Evolutionary conservation across 2,329 filamentous ascomycete species (phyloP).

Genomic region (Talaromyces islandicus): DNA sequence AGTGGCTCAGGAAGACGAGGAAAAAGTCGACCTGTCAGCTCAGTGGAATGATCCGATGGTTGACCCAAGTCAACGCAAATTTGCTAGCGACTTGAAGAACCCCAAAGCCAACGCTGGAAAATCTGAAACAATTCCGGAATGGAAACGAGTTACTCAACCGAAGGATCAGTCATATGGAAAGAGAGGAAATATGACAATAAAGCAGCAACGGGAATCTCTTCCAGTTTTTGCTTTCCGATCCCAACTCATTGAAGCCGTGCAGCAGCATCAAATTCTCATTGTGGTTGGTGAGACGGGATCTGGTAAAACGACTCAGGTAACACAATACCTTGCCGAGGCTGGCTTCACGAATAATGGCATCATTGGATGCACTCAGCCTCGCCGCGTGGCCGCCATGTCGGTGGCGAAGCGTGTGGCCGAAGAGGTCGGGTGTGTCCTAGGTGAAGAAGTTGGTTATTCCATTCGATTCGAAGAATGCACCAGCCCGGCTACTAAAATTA

Average conservation of each 20-base stretch:
- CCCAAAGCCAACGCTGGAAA: conserved; percentile 57
- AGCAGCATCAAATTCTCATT: conserved; percentile 84
- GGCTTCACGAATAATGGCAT: conserved; percentile 83
- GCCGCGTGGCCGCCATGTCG: conserved; percentile 95
- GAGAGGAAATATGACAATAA: conserved; percentile 85
- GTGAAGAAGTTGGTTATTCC: conserved; percentile 91
- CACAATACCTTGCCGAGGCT: conserved; percentile 88
- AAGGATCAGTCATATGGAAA: conserved; percentile 79
- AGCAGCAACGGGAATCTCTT: conserved; percentile 83
- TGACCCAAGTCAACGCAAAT: conserved; percentile 73
- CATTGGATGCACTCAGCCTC: conserved; percentile 93
- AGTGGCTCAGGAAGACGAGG: conserved; percentile 60
- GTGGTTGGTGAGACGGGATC: conserved; percentile 97
- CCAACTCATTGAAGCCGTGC: conserved; percentile 80
- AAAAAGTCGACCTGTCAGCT: conserved; percentile 60
- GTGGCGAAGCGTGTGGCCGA: conserved; percentile 95
- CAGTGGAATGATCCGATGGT: conserved; percentile 99
- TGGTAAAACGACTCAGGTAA: conserved; percentile 94
- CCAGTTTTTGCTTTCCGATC: conserved; percentile 85
- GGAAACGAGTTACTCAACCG: conserved; percentile 77
- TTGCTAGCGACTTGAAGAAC: conserved; percentile 78
- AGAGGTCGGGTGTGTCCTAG: conserved; percentile 86
- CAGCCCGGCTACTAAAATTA: conserved; percentile 81
- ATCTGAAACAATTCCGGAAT: conserved; percentile 65
- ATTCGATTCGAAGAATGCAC: conserved; percentile 97